Evolutionary conservation across 768 basidiomycete species (phyloP).

Genomic region (Agaricus subrufescens): DNA sequence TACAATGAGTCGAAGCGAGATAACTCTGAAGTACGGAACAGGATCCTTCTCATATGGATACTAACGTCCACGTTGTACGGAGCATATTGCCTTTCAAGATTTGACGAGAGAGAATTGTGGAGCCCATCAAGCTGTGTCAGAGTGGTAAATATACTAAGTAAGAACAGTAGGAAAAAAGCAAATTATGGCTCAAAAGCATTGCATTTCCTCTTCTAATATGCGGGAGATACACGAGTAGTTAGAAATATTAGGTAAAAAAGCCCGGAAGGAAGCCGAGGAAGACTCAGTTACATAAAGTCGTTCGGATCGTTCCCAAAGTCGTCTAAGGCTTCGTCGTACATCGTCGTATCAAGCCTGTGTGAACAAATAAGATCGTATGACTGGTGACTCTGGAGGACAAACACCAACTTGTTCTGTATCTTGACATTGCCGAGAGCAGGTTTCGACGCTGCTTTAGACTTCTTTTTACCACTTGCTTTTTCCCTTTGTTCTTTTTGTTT

Average conservation of each 20-base stretch:
- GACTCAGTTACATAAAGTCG: slow-evolving; percentile 80
- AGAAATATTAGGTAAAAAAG: not conserved
- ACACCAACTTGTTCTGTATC: slow-evolving; percentile 51
- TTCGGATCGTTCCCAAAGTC: slow-evolving; percentile 73
- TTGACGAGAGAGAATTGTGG: no score
- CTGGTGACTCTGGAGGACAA: not conserved
- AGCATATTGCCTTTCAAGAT: no score
- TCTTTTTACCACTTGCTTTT: slow-evolving; percentile 87
- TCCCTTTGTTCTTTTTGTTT: slow-evolving; percentile 91
- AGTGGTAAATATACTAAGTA: no score
- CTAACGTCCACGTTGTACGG: no score
- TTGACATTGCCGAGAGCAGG: slow-evolving; percentile 76
- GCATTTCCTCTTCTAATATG: not conserved
- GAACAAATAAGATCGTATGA: slow-evolving; percentile 1
- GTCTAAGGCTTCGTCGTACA: slow-evolving; percentile 88
- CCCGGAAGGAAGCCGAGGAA: slow-evolving; percentile 6
- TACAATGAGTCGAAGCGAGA: no score
- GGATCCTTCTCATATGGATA: no score
- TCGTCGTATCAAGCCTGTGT: slow-evolving; percentile 66
- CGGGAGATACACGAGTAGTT: not conserved
- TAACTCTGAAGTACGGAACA: no score
- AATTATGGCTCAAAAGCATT: no score
- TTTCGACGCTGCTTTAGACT: slow-evolving; percentile 64
- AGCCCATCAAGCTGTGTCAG: no score
- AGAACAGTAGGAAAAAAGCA: no score